Evolutionary conservation across 106 monocot genomes (phyloP).

Genomic region (Phalaenopsis aphrodite): DNA sequence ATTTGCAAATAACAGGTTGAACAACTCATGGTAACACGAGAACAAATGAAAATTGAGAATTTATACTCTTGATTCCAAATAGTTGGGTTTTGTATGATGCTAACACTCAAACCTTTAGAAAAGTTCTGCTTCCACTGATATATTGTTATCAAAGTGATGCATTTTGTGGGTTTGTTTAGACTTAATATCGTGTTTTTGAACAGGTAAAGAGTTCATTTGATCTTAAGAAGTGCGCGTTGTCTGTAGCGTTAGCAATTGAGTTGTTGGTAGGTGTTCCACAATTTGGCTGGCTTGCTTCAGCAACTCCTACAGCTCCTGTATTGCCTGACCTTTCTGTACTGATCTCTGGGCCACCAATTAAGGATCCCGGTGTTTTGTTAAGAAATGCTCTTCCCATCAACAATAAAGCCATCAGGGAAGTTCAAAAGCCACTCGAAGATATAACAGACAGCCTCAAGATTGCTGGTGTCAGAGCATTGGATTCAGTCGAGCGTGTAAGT

Average conservation of each 20-base stretch:
- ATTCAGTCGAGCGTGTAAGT: constrained; percentile 57
- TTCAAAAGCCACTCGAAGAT: constrained; percentile 86
- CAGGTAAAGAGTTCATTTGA: constrained; percentile 46
- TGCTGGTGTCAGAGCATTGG: constrained; percentile 48
- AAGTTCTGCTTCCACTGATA: not conserved
- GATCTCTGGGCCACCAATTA: constrained; percentile 95
- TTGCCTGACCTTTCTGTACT: constrained; percentile 84
- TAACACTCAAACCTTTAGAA: not conserved
- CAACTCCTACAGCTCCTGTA: constrained; percentile 35
- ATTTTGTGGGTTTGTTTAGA: not conserved
- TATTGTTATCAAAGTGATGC: not conserved
- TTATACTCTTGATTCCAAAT: too few relatives aligned
- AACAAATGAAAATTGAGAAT: too few relatives aligned
- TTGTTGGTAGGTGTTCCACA: constrained; percentile 34
- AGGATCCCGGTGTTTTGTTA: constrained; percentile 82
- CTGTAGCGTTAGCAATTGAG: constrained; percentile 65
- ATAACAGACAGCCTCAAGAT: constrained; percentile 51
- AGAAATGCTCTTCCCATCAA: constrained; percentile 88
- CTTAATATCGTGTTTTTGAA: constrained; percentile 3
- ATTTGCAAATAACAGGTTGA: too few relatives aligned
- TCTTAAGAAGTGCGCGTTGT: constrained; percentile 63
- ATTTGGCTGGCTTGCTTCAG: constrained; percentile 44
- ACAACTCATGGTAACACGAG: too few relatives aligned
- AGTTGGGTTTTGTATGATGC: too few relatives aligned
- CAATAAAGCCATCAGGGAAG: constrained; percentile 67